Percentiles rank a stretch among this genome's conserved stretches.
phyloP scores from a whole-genome alignment of 1,139 yeast species.

The Citeromyces hawaiiensis region DNA sequence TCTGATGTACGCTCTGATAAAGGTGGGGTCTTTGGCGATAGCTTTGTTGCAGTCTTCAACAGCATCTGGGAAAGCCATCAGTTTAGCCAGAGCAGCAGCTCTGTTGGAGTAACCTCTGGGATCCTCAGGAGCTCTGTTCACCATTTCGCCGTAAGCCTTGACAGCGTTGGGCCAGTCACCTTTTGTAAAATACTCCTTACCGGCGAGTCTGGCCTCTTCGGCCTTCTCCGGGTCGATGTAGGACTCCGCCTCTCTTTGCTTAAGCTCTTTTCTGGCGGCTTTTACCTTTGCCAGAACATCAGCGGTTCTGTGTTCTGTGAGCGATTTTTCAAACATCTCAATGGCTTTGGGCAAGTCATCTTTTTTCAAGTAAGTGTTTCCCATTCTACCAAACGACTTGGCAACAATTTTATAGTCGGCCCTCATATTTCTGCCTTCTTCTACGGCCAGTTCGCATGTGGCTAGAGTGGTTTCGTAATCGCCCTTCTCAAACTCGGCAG shows the following conservation, averaged over 20 bases:
- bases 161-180: conserved; percentile 98
- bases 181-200: conserved; percentile 78
- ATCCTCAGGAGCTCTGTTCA: conserved; percentile 91
- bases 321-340: conserved; percentile 72
- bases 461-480: conserved; percentile 75
- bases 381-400: conserved; percentile 86
- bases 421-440: conserved; percentile 77
- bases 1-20: conserved; percentile 91
- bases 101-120: conserved; percentile 96
- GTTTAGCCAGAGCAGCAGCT: conserved; percentile 91
- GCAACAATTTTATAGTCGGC: conserved; percentile 90
- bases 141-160: conserved; percentile 87
- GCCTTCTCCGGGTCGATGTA: conserved; percentile 88
- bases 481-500: conserved; percentile 94
- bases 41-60: conserved; percentile 87
- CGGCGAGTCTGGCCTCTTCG: conserved; percentile 87
- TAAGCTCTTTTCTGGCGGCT: conserved; percentile 74
- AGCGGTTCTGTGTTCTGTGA: conserved; percentile 96
- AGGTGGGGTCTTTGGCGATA: conserved; percentile 73
- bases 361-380: conserved; percentile 66
- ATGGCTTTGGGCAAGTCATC: conserved; percentile 65
- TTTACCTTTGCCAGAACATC: conserved; percentile 84
- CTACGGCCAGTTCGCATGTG: conserved; percentile 76
- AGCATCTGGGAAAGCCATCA: conserved; percentile 96
- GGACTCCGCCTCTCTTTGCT: conserved; percentile 60